A percentile compares a stretch with the other conserved stretches of the same genome.
Evolutionary conservation across 2,329 filamentous ascomycete species (phyloP).

Genomic region (Furcasterigmium furcatum): DNA sequence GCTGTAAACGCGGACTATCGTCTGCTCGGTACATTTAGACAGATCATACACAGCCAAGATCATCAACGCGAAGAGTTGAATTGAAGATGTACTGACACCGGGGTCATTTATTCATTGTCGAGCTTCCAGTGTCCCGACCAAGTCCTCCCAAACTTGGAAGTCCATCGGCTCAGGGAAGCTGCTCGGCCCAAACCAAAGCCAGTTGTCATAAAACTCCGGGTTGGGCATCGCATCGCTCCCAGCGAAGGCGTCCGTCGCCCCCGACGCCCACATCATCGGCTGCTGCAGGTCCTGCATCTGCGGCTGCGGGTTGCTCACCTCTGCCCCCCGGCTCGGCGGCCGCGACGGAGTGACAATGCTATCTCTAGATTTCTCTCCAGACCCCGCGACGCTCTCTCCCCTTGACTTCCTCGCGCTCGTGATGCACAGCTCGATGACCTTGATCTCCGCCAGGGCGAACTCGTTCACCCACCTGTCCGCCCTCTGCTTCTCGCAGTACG

Average conservation of each 20-base stretch:
- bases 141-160: slow-evolving; percentile 15
- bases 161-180: slow-evolving; percentile 18
- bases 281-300: not conserved
- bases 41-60: not conserved
- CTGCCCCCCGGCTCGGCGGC: not conserved
- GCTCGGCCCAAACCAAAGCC: slow-evolving; percentile 14
- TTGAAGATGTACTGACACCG: no score
- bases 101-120: not conserved
- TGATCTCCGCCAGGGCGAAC: slow-evolving; percentile 35
- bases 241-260: not conserved
- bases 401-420: slow-evolving; percentile 12
- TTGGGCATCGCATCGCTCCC: not conserved
- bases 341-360: no score
- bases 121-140: slow-evolving; percentile 12
- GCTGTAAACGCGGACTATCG: not conserved
- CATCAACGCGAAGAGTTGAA: no score
- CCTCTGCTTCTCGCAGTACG: slow-evolving; percentile 35
- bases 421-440: slow-evolving; percentile 37
- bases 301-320: not conserved
- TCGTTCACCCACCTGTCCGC: slow-evolving; percentile 36
- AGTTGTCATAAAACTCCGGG: slow-evolving; percentile 1
- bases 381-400: not conserved
- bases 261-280: slow-evolving; percentile 1
- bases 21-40: no score
- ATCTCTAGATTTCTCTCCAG: not conserved